Conservation (phyloP, 345 rosid genomes). For the Schrenkiella parvula region DNA sequence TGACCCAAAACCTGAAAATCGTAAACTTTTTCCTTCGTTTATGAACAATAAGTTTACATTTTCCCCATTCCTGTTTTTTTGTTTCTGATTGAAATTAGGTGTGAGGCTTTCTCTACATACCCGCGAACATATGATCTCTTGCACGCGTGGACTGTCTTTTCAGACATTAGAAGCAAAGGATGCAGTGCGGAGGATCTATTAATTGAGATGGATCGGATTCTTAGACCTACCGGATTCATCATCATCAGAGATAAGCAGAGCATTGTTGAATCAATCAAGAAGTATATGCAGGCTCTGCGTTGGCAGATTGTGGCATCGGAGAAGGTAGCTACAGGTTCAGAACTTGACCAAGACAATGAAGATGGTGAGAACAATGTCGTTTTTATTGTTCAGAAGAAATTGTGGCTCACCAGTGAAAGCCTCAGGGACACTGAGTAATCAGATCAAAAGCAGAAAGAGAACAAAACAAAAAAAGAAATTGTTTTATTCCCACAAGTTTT, state of each 20-base stretch:
- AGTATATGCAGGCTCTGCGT: conserved; percentile 65
- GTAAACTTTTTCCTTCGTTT: neutral
- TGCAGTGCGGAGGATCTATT: conserved; percentile 81
- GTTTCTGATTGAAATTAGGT: conserved; percentile 44
- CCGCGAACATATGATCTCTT: conserved; percentile 91
- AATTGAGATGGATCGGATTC: conserved; percentile 90
- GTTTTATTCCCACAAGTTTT: conserved; percentile 18
- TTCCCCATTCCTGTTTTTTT: neutral
- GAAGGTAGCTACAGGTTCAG: conserved; percentile 29
- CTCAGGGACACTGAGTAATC: conserved; percentile 53
- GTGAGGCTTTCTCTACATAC: conserved; percentile 86
- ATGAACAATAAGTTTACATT: neutral
- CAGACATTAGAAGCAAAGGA: conserved; percentile 65
- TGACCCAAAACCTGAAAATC: neutral
- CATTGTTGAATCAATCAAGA: conserved; percentile 58
- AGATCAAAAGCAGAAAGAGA: neutral
- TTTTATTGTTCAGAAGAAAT: conserved; percentile 65
- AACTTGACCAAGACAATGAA: conserved; percentile 54
- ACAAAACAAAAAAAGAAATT: conserved; percentile 7
- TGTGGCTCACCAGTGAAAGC: conserved; percentile 84
- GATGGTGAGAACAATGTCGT: conserved; percentile 37
- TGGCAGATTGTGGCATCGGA: conserved; percentile 69
- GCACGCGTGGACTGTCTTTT: conserved; percentile 68
- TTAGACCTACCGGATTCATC: conserved; percentile 78
- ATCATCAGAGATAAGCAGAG: conserved; percentile 69